phyloP scores from a whole-genome alignment of 768 basidiomycete species.

The Lyophyllum shimeji region DNA sequence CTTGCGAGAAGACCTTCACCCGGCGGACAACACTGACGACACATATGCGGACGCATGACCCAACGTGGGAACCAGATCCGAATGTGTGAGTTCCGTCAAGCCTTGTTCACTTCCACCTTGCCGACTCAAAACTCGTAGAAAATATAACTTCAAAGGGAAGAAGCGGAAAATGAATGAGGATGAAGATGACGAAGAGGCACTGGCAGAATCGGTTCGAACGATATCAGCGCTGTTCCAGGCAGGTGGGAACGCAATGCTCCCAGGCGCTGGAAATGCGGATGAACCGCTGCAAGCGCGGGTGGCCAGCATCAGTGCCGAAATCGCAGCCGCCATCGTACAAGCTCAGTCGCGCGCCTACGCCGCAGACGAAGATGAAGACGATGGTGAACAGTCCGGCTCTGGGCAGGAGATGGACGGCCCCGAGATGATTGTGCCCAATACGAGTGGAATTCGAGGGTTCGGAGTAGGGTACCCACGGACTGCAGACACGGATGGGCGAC shows the following conservation, averaged over 20 bases:
- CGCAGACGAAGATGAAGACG: slow-evolving; percentile 49
- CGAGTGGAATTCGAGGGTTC: slow-evolving; percentile 58
- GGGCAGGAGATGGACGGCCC: slow-evolving; percentile 49
- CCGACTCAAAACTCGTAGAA: slow-evolving; percentile 38
- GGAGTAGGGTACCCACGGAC: slow-evolving; percentile 25
- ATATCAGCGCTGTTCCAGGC: slow-evolving; percentile 70
- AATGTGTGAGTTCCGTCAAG: slow-evolving; percentile 56
- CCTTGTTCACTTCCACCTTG: slow-evolving; percentile 1
- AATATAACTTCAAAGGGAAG: slow-evolving; percentile 79
- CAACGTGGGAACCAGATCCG: slow-evolving; percentile 82
- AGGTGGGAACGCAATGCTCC: slow-evolving; percentile 31
- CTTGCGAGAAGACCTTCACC: slow-evolving; percentile 87
- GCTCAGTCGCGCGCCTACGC: slow-evolving; percentile 62
- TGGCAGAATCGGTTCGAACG: slow-evolving; percentile 74
- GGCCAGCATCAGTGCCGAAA: slow-evolving; percentile 78
- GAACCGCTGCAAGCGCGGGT: slow-evolving; percentile 63
- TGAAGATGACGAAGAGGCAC: slow-evolving; percentile 58
- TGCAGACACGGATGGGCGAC: slow-evolving; percentile 25
- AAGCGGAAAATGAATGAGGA: slow-evolving; percentile 53
- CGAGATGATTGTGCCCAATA: slow-evolving; percentile 57
- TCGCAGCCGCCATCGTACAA: slow-evolving; percentile 78
- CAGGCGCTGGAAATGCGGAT: slow-evolving; percentile 29
- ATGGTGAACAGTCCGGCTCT: slow-evolving; percentile 46
- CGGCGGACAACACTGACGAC: slow-evolving; percentile 81
- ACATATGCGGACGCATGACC: slow-evolving; percentile 88